Evolutionary conservation across 2,329 filamentous ascomycete genomes (phyloP).

Genomic region (Penicillium hordei): DNA sequence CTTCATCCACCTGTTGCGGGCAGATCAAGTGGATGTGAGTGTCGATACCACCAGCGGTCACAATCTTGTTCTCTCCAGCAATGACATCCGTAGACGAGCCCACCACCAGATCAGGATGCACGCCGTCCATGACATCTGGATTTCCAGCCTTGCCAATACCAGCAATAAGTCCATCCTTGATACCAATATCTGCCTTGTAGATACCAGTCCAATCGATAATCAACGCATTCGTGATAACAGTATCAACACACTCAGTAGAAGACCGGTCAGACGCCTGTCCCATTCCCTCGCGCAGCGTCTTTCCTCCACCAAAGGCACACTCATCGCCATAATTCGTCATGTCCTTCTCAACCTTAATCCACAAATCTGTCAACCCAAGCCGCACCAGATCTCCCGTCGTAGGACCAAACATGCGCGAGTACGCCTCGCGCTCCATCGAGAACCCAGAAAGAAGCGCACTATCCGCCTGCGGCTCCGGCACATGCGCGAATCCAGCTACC

Average conservation of each 20-base stretch:
- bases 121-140: constrained; percentile 93
- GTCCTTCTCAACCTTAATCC: constrained; percentile 87
- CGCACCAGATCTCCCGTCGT: constrained; percentile 84
- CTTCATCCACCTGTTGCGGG: constrained; percentile 83
- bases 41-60: constrained; percentile 88
- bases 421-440: constrained; percentile 74
- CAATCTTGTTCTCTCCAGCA: constrained; percentile 83
- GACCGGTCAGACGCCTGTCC: constrained; percentile 79
- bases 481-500: constrained; percentile 74
- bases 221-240: constrained; percentile 85
- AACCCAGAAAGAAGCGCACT: constrained; percentile 59
- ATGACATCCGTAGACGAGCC: constrained; percentile 90
- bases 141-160: constrained; percentile 95
- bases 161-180: constrained; percentile 82
- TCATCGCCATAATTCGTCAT: constrained; percentile 85
- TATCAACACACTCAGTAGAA: constrained; percentile 72
- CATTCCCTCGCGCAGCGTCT: constrained; percentile 93
- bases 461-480: constrained; percentile 63
- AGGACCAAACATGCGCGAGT: constrained; percentile 87
- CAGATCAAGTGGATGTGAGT: constrained; percentile 94
- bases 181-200: constrained; percentile 93
- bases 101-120: constrained; percentile 74
- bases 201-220: constrained; percentile 91
- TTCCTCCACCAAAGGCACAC: constrained; percentile 92
- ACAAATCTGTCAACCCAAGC: constrained; percentile 80